Base-by-base conservation (phyloP, 768 basidiomycete species). In the Boletus vinaceobasis region DNA sequence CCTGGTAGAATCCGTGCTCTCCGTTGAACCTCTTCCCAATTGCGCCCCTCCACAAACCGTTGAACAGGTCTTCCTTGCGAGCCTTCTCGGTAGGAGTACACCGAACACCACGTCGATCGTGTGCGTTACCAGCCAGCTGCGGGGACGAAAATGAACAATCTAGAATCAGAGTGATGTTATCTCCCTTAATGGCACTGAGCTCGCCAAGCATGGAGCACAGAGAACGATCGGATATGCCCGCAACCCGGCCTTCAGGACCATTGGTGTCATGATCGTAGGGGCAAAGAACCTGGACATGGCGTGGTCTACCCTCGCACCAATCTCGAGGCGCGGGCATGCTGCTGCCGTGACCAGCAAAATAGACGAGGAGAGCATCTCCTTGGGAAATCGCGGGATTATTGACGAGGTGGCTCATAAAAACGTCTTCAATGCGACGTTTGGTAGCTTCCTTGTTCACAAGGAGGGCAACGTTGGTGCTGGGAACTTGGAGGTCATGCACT, bases 311-410 rank as follows among this genome's bases (percentile, higher is more conserved):
- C 56, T 77, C 75, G 63, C 78, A 82, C 87, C 87, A 88, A 48
- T 77, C 81, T 35, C 70, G 67, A 47, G 86, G 86, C n/a, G 83
- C 79, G 14, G 73, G 66, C 40, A 84, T 64, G 50, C 68, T 75
- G 63, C 83, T 84, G 26, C 87, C 87, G 64, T 88, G 86, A n/a
- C 87, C 87, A 36, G 87, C 84, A 63, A 87, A 88, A 62, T 86
- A 88, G 47, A 88, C 66, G 58, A 88, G 59, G 38, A 88, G 77
- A 32, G 87, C 82, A 55, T 88, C 86, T 23, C 82, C 86, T 26
- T 67, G 71, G 45, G 80, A 77, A 48, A 88, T 85, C 29, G 69
- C 70, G 8, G 78, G 71, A 62, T 88, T 88, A 65, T 83, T 81
- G 58, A 83, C 73, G 36, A 88, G 75, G 60, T 88, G 87, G 5